phyloP scores from a whole-genome alignment of 1,284 basidiomycete genomes.

The Apiotrichum gamsii region DNA sequence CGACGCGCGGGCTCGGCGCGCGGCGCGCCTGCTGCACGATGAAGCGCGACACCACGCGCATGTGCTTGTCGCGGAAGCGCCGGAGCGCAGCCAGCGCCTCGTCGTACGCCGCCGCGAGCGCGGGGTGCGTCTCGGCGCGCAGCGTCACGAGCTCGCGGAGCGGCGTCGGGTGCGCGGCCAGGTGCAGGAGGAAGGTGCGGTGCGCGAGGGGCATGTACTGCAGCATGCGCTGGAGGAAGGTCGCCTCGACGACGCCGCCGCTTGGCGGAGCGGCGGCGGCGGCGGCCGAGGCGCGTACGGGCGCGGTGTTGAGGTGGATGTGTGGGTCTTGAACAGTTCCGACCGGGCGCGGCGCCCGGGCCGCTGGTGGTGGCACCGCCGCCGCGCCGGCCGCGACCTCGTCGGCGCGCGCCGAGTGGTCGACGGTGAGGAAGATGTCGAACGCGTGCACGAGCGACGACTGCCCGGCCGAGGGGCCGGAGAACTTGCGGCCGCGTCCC shows the following conservation, averaged over 20 bases:
- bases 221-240: constrained; percentile 73
- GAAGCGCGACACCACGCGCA: constrained; percentile 77
- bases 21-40: constrained; percentile 62
- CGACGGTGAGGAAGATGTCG: constrained; percentile 73
- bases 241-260: constrained; percentile 46
- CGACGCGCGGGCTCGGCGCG: constrained; percentile 33
- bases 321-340: no score
- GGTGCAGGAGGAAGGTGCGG: constrained; percentile 76
- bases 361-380: neutral
- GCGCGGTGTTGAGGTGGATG: constrained; percentile 12
- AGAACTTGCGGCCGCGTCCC: constrained; percentile 53
- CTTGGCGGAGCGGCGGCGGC: constrained; percentile 5
- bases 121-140: constrained; percentile 35
- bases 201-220: constrained; percentile 88
- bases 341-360: neutral
- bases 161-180: constrained; percentile 59
- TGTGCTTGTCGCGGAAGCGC: constrained; percentile 76
- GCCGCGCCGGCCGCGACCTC: constrained; percentile 4
- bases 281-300: neutral
- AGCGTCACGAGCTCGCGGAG: constrained; percentile 49
- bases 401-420: constrained; percentile 51
- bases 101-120: constrained; percentile 64
- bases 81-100: constrained; percentile 65
- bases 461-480: constrained; percentile 86
- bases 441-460: constrained; percentile 81